Evolutionary conservation across 1,284 basidiomycete genomes (phyloP).

Genomic region (Coniophora puteana): DNA sequence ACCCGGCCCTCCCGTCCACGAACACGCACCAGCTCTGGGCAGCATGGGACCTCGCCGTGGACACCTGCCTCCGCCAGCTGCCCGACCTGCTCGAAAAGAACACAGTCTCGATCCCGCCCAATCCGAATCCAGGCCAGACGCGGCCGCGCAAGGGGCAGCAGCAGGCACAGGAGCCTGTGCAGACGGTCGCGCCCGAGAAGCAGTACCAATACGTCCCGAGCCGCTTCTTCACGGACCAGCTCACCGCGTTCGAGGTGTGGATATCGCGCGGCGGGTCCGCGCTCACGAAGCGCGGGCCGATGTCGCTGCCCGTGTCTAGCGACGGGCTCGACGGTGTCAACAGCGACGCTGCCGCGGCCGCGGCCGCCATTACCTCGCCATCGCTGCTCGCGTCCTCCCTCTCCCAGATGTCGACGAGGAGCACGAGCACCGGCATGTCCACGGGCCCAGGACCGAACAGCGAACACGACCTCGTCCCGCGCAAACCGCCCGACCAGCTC

Average conservation of each 20-base stretch:
- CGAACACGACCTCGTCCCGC: conserved; percentile 70
- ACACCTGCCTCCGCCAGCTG: conserved; percentile 91
- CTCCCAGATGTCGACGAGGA: not conserved
- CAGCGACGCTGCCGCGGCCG: conserved; percentile 10
- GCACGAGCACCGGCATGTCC: not conserved
- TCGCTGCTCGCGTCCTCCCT: conserved; percentile 2
- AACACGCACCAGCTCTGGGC: conserved; percentile 97
- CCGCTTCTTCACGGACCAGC: conserved; percentile 93
- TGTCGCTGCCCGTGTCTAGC: conserved; percentile 56
- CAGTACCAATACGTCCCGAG: conserved; percentile 80
- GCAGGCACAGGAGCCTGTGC: conserved; percentile 33
- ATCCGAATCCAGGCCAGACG: conserved; percentile 27
- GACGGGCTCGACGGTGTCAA: conserved; percentile 17
- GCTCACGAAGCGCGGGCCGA: conserved; percentile 69
- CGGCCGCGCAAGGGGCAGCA: conserved; percentile 20
- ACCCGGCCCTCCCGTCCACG: conserved; percentile 88
- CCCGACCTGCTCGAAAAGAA: conserved; percentile 80
- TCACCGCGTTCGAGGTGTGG: conserved; percentile 98
- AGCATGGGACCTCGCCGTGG: conserved; percentile 97
- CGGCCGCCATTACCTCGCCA: not conserved
- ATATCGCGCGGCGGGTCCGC: conserved; percentile 88
- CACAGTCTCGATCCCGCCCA: conserved; percentile 27
- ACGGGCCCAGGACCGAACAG: conserved; percentile 18
- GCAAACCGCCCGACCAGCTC: conserved; percentile 93
- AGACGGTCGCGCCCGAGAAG: conserved; percentile 42